Percentiles rank a stretch among this genome's conserved stretches.
Conservation (phyloP, 495 filamentous ascomycete species). For the Aspergillus indologenus region DNA sequence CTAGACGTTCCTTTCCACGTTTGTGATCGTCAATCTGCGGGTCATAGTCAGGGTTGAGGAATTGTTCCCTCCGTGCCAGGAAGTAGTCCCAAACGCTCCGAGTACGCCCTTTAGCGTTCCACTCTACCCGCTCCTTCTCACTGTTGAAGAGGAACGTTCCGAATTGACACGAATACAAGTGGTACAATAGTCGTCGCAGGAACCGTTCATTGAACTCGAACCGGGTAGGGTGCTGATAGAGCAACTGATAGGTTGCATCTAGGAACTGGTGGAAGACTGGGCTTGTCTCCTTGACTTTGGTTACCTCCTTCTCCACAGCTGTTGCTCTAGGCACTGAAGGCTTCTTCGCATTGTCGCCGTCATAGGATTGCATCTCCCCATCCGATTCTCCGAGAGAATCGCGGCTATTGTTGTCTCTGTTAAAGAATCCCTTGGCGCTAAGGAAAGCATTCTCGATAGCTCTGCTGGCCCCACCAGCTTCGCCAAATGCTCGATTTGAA, state of each 20-base stretch:
- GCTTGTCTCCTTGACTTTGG: slow-evolving; percentile 80
- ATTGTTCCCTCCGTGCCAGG: slow-evolving; percentile 70
- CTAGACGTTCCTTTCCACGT: slow-evolving; percentile 73
- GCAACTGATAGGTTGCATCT: slow-evolving; percentile 88
- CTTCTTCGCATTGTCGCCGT: slow-evolving; percentile 46
- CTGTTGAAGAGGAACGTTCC: slow-evolving; percentile 95
- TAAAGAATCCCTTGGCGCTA: slow-evolving; percentile 88
- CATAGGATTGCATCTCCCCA: slow-evolving; percentile 57
- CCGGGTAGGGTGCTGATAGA: slow-evolving; percentile 80
- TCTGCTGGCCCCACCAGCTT: slow-evolving; percentile 61
- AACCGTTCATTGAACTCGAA: slow-evolving; percentile 99
- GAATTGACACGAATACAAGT: slow-evolving; percentile 94
- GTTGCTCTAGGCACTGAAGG: slow-evolving; percentile 35
- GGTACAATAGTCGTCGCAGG: slow-evolving; percentile 83
- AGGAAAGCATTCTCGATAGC: slow-evolving; percentile 83
- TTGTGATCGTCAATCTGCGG: slow-evolving; percentile 70
- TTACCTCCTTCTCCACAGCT: slow-evolving; percentile 51
- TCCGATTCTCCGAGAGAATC: slow-evolving; percentile 63
- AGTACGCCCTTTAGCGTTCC: slow-evolving; percentile 66
- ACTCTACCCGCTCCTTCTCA: slow-evolving; percentile 84
- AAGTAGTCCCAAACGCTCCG: slow-evolving; percentile 96
- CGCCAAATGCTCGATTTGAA: slow-evolving; percentile 39
- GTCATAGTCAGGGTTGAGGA: slow-evolving; percentile 78
- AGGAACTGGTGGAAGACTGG: slow-evolving; percentile 98
- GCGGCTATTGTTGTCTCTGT: slow-evolving; percentile 64